A percentile compares a stretch with the other conserved stretches of the same genome.
phyloP scores from a whole-genome alignment of 2,329 filamentous ascomycete species.

The Lasiodiplodia gonubiensis region DNA sequence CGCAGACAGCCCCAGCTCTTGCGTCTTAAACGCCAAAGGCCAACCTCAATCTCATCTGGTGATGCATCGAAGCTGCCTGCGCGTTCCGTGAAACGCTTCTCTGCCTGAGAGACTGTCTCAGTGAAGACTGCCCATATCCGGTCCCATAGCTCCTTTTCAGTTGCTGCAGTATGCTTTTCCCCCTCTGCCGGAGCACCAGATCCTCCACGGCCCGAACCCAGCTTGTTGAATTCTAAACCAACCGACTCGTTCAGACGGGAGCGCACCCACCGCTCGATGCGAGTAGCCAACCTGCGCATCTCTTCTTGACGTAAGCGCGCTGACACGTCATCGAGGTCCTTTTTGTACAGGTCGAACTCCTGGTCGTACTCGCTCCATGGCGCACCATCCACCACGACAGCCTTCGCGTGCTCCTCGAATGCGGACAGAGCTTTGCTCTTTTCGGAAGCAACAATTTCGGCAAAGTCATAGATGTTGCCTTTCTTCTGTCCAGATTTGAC shows the following conservation, averaged over 20 bases:
- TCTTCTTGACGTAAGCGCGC: conserved; percentile 87
- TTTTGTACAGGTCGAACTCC: conserved; percentile 79
- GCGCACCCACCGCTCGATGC: conserved; percentile 92
- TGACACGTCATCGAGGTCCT: conserved; percentile 90
- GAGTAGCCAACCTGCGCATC: conserved; percentile 88
- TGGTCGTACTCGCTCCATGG: conserved; percentile 87
- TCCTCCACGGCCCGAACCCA: conserved; percentile 85
- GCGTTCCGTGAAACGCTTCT: conserved; percentile 82
- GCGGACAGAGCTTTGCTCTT: conserved; percentile 75
- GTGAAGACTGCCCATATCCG: conserved; percentile 89
- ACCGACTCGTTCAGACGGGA: conserved; percentile 85
- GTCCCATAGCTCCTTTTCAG: conserved; percentile 93
- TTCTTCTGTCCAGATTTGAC: conserved; percentile 95
- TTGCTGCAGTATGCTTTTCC: conserved; percentile 64
- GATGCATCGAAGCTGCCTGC: conserved; percentile 94
- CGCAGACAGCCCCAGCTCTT: conserved; percentile 94
- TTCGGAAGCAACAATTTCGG: conserved; percentile 85
- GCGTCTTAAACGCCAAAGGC: conserved; percentile 87
- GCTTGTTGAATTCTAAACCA: conserved; percentile 93
- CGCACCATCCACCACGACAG: conserved; percentile 77
- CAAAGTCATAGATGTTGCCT: conserved; percentile 89
- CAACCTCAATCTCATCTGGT: conserved; percentile 87
- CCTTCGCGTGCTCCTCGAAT: conserved; percentile 77
- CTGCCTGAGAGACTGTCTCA: conserved; percentile 81
- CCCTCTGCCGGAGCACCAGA: conserved; percentile 79